Percentiles rank a stretch among this genome's conserved stretches.
phyloP scores from a whole-genome alignment of 2,329 filamentous ascomycete genomes.

The Monilinia vaccinii-corymbosi region DNA sequence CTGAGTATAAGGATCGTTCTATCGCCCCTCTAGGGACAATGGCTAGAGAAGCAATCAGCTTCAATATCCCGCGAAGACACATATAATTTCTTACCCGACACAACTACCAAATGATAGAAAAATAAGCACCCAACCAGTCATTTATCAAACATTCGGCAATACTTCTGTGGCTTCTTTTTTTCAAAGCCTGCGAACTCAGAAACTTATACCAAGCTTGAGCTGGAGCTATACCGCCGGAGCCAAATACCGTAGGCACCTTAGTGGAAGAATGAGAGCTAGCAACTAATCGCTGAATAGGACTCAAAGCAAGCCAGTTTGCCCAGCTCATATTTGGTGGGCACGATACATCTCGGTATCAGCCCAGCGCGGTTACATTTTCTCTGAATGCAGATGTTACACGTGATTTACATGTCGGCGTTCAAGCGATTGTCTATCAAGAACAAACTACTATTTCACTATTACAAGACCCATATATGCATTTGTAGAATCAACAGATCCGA shows the following conservation, averaged over 20 bases:
- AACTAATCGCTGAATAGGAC: neutral
- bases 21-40: neutral
- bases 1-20: neutral
- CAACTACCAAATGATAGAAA: neutral
- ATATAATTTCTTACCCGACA: neutral
- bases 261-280: neutral
- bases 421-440: constrained; percentile 25
- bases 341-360: constrained; percentile 31
- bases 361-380: constrained; percentile 31
- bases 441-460: neutral
- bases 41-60: neutral
- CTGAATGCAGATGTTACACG: constrained; percentile 32
- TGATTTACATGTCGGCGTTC: constrained; percentile 32
- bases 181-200: constrained; percentile 29
- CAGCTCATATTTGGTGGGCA: constrained; percentile 34
- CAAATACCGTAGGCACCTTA: constrained; percentile 30
- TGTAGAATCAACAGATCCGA: constrained; percentile 34
- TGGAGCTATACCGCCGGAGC: constrained; percentile 36
- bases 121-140: constrained; percentile 30
- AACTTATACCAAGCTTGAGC: constrained; percentile 31
- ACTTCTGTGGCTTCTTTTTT: constrained; percentile 30
- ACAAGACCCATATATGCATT: constrained; percentile 14
- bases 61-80: neutral
- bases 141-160: constrained; percentile 31
- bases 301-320: constrained; percentile 29